Percentiles rank a stretch among this genome's conserved stretches.
Conservation (phyloP, 164 flowering plant genomes). For the Stephania yunnanensis region DNA sequence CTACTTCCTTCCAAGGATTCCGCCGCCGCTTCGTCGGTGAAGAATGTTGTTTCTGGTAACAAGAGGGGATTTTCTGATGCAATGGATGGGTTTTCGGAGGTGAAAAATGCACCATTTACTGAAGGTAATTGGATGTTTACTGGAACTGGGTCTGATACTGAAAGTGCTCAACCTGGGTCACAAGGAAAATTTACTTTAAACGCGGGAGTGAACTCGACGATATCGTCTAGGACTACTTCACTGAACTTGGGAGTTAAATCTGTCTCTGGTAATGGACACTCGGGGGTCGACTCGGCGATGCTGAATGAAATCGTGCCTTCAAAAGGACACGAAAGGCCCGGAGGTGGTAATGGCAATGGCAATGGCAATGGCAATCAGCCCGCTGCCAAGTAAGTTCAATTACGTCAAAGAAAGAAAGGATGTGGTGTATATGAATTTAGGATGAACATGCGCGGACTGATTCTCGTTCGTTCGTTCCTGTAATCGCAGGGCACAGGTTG, state of each 20-base stretch:
- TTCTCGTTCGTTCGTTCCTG: slow-evolving; percentile 13
- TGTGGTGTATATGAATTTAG: background rate
- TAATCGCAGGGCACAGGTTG: slow-evolving; percentile 79
- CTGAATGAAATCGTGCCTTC: slow-evolving; percentile 39
- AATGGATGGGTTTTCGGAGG: slow-evolving; percentile 54
- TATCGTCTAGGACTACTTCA: slow-evolving; percentile 31
- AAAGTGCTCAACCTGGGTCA: slow-evolving; percentile 28
- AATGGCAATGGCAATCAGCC: slow-evolving; percentile 50
- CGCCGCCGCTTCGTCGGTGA: slow-evolving; percentile 35
- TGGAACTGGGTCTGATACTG: slow-evolving; percentile 30
- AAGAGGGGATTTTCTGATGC: slow-evolving; percentile 89
- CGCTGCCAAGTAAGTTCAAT: slow-evolving; percentile 68
- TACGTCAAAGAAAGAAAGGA: background rate
- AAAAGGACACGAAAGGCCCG: slow-evolving; percentile 42
- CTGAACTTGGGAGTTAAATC: slow-evolving; percentile 16
- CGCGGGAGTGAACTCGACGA: slow-evolving; percentile 12
- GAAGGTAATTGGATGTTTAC: slow-evolving; percentile 65
- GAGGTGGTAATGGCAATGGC: slow-evolving; percentile 16
- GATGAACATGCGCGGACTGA: slow-evolving; percentile 5
- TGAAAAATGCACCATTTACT: slow-evolving; percentile 27
- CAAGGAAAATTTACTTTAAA: slow-evolving; percentile 41
- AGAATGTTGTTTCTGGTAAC: slow-evolving; percentile 57
- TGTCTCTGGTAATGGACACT: slow-evolving; percentile 31
- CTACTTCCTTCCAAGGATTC: slow-evolving; percentile 61
- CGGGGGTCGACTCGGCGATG: slow-evolving; percentile 34